Evolutionary conservation across 495 filamentous ascomycete genomes (phyloP), one percentile per base, ranked within the genome.

Genomic region (Hypoxylon lienhwacheense): DNA sequence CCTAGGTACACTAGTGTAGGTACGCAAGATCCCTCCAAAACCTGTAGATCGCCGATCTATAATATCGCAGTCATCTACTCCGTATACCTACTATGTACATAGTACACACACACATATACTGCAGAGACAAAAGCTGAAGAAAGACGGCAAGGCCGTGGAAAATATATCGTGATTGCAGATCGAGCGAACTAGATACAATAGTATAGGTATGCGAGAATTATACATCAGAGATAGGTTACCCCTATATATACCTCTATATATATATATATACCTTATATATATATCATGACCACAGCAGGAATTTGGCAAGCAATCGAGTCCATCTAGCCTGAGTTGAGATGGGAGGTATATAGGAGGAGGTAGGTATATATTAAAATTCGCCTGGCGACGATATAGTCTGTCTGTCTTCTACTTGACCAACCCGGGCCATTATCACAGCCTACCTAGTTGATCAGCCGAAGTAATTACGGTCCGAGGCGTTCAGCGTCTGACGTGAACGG

Each of bases 151-250:
- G n/a, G n/a, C 24, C 47, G 42, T 51, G 41, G 47, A 29, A 47
- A 58, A 29, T 34, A 59, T 47, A n/a, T n/a, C n/a, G n/a, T n/a
- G n/a, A 53, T 39, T 47, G 41, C 36, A 52, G 24, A 42, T 47
- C 47, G 34, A 24, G 42, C 53, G 40, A 61, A 61, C 34, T 61
- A 61, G 52, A 51, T 56, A 61, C 47, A 61, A 56, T 37, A 43
- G 46, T 55, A 54, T 61, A 61, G 45, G 36, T 59, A 53, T 49
- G 37, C 21, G n/a, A 24, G 37, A 42, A 55, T 55, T 55, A 45
- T 47, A 55, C 36, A 47, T 55, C 57, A 55, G 52, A 51, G 45
- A n/a, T 34, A 33, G 50, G 33, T 45, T n/a, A n/a, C n/a, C n/a
- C n/a, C n/a, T n/a, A n/a, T n/a, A n/a, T n/a, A n/a, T n/a, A n/a